Base-by-base conservation (phyloP, 257 asterid species). In the Haberlea rhodopensis region DNA sequence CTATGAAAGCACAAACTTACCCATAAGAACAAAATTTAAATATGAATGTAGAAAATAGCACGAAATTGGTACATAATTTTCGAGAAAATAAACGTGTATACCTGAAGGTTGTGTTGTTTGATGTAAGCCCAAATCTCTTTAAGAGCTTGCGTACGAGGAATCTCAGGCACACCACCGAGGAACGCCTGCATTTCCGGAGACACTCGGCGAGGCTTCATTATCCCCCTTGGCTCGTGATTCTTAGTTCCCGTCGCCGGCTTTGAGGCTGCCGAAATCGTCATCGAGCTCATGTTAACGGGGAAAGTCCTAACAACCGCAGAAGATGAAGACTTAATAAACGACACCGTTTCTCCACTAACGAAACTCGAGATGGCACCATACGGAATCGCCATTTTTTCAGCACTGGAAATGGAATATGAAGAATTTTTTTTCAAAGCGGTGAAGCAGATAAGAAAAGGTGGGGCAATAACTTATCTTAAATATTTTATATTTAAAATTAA, bases 151-250 rank as follows among this genome's bases (percentile, higher is more conserved):
- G 97, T 87, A 24, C 96, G 88, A 8, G 96, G 83, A 60, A 89
- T 80, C 80, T 89, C 98, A 25, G 91, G 8, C 5, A 80, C 80
- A 8, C 95, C 96, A 7, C 96, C 98, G 53, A 89, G 87, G 72
- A 91, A 89, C 19, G 84, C 87, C 80, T 77, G 92, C 96, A 89
- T 87, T 70, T 85, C 96, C 27, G 87, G 87, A 13, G 98, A 87
- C 4, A 91, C 96, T 1, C 75, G 82, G 58, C 86, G 83, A n/a
- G 98, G 97, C 84, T 87, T 89, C 96, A 77, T 85, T 67, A 89
- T 87, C 7, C 98, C 96, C 67, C 94, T 74, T 18, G 89, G 91
- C 72, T 81, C 86, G 66, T 84, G 86, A 74, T 83, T 83, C 87
- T 78, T 83, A 53, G 83, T 75, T 75, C 84, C 95, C 24, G 85